Conservation (phyloP, 306 rosid species). For the Lotus japonicus region DNA sequence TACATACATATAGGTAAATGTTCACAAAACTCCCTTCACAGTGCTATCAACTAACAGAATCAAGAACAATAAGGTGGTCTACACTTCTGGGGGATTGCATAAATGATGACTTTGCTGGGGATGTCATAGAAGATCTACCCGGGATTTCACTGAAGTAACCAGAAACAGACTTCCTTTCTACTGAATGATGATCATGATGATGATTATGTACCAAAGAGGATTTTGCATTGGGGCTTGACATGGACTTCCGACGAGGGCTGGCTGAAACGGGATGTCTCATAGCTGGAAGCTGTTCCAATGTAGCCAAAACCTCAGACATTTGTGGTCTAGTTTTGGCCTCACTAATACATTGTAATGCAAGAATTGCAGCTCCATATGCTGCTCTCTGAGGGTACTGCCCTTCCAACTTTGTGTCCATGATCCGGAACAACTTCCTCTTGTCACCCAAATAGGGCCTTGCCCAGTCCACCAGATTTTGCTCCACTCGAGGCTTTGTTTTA, state of each 20-base stretch:
- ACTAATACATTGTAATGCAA: constrained; percentile 53
- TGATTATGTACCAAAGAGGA: constrained; percentile 17
- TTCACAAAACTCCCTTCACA: background rate
- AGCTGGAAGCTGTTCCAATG: constrained; percentile 47
- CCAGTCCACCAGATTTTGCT: constrained; percentile 75
- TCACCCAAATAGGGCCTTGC: constrained; percentile 66
- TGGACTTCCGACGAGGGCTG: constrained; percentile 26
- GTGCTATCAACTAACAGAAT: background rate
- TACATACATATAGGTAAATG: too few species aligned
- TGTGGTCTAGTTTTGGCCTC: constrained; percentile 63
- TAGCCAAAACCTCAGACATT: constrained; percentile 60
- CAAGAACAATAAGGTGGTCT: background rate
- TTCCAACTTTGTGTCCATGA: constrained; percentile 77
- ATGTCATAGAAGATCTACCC: background rate
- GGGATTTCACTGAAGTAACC: background rate
- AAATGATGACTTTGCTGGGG: background rate
- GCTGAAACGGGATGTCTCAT: constrained; percentile 29
- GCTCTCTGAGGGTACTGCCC: constrained; percentile 77
- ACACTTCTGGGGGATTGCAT: background rate
- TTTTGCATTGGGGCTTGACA: background rate
- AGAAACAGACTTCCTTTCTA: background rate
- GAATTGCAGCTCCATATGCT: constrained; percentile 52
- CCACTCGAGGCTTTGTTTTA: constrained; percentile 46
- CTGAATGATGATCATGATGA: background rate
- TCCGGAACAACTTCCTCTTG: constrained; percentile 64